Percentiles rank a stretch among this genome's conserved stretches.
Conservation (phyloP, 805 yeast species). For the Zygotorulaspora florentina region DNA sequence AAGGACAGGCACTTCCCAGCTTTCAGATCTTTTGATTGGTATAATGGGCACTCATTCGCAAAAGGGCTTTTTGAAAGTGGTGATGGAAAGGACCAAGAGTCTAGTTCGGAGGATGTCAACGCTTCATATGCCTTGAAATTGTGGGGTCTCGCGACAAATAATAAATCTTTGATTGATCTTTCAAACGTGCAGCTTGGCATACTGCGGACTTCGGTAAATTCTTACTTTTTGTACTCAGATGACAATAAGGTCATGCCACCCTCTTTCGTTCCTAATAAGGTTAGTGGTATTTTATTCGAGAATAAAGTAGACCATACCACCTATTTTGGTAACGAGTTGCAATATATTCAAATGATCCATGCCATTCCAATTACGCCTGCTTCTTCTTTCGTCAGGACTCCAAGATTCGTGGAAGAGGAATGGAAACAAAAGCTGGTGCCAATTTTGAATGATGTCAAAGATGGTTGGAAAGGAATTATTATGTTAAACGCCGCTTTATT, state of each 20-base stretch:
- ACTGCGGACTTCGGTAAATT: conserved; percentile 48
- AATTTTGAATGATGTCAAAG: conserved; percentile 47
- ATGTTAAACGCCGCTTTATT: conserved; percentile 69
- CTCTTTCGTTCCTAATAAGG: conserved; percentile 56
- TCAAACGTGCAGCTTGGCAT: conserved; percentile 60
- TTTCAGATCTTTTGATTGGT: conserved; percentile 70
- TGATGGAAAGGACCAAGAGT: conserved; percentile 75
- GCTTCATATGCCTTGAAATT: conserved; percentile 64
- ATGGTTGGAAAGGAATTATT: conserved; percentile 72
- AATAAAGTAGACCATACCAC: conserved; percentile 71
- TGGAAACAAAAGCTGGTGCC: conserved; percentile 50
- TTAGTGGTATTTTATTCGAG: conserved; percentile 70
- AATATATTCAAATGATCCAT: conserved; percentile 75
- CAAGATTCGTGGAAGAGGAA: conserved; percentile 55
- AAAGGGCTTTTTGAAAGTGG: conserved; percentile 66
- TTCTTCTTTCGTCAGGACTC: conserved; percentile 55
- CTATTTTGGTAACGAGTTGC: conserved; percentile 66
- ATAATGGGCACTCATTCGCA: conserved; percentile 75
- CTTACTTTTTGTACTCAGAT: conserved; percentile 51
- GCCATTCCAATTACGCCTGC: conserved; percentile 70
- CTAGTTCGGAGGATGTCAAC: conserved; percentile 70
- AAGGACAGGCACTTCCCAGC: conserved; percentile 60
- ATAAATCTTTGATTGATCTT: conserved; percentile 48
- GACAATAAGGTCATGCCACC: conserved; percentile 55
- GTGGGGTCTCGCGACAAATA: conserved; percentile 56